A percentile compares a stretch with the other conserved stretches of the same genome.
These are phyloP conservation scores for Chrysoporthe deuterocubensis DNA, from an alignment of 2,329 filamentous ascomycete species.

Conservation along the genomic window DNA sequence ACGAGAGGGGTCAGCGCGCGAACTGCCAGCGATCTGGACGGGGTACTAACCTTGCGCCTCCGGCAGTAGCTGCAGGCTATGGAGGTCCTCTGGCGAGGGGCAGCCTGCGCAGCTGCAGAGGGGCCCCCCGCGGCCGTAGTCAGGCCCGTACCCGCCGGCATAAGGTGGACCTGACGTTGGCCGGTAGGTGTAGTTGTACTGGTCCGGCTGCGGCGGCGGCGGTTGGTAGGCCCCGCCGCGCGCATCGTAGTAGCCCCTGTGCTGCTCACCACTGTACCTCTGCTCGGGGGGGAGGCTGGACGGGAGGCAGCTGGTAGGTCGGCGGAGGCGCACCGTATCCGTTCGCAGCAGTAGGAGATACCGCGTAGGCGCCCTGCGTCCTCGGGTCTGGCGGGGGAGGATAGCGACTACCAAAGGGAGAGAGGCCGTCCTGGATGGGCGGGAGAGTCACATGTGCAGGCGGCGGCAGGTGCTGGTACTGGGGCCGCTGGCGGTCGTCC, in stretches of 20 bases:
- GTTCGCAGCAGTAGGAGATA: constrained; percentile 41
- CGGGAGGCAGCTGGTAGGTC: constrained; percentile 30
- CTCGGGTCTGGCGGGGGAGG: constrained; percentile 44
- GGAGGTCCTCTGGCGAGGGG: constrained; percentile 61
- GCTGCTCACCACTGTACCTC: constrained; percentile 28
- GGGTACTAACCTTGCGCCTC: constrained; percentile 59
- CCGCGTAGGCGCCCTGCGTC: constrained; percentile 28
- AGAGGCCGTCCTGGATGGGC: constrained; percentile 53
- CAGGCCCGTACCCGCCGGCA: constrained; percentile 34
- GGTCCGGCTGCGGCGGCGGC: constrained; percentile 22
- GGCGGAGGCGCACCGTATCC: constrained; percentile 47
- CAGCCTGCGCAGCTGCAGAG: constrained; percentile 52
- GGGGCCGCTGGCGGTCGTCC: constrained; percentile 43
- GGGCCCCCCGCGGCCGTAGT: constrained; percentile 42
- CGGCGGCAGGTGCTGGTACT: constrained; percentile 36
- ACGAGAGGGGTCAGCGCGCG: neutral
- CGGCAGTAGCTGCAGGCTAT: constrained; percentile 65
- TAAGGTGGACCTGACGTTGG: constrained; percentile 40
- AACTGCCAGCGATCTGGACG: constrained; percentile 11
- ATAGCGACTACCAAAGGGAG: constrained; percentile 42
- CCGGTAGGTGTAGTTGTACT: constrained; percentile 36
- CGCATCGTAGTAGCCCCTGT: constrained; percentile 29
- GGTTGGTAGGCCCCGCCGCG: constrained; percentile 25
- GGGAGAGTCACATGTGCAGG: constrained; percentile 55
- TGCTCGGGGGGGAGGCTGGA: constrained; percentile 30